Evolutionary conservation across 2,329 filamentous ascomycete genomes (phyloP).

Genomic region (Penicillium aurantiogriseum): DNA sequence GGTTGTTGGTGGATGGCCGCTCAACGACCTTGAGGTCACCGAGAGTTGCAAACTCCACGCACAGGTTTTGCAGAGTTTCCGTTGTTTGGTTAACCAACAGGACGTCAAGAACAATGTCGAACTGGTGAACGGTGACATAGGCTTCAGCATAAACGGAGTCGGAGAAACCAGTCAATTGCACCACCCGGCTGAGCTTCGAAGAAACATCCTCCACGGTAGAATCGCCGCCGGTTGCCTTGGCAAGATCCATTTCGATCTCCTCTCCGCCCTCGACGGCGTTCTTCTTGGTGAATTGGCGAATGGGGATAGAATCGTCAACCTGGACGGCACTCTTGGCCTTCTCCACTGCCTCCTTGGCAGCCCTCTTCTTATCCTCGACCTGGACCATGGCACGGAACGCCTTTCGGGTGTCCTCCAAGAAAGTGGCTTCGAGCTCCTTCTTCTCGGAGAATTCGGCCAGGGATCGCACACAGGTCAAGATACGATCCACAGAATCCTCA

Average conservation of each 20-base stretch:
- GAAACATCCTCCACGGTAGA: conserved; percentile 78
- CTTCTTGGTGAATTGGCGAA: conserved; percentile 91
- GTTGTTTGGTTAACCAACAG: conserved; percentile 95
- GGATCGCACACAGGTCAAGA: conserved; percentile 95
- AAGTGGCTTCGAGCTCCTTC: conserved; percentile 88
- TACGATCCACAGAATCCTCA: conserved; percentile 95
- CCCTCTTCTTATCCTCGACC: conserved; percentile 94
- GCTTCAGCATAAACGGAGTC: conserved; percentile 98
- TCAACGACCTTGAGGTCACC: conserved; percentile 98
- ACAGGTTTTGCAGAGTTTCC: conserved; percentile 93
- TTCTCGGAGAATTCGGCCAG: conserved; percentile 85
- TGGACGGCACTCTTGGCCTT: conserved; percentile 93
- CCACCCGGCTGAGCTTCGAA: conserved; percentile 92
- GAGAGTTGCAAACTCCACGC: conserved; percentile 96
- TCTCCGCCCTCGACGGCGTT: conserved; percentile 77
- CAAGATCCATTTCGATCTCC: conserved; percentile 83
- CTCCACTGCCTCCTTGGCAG: conserved; percentile 87
- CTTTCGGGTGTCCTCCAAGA: conserved; percentile 90
- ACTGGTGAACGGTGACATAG: conserved; percentile 98
- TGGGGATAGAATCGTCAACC: conserved; percentile 90
- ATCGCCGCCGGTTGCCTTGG: conserved; percentile 91
- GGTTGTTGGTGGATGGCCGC: conserved; percentile 90
- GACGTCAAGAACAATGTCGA: conserved; percentile 96
- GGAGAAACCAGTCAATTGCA: conserved; percentile 96
- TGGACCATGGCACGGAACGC: conserved; percentile 97